Evolutionary conservation across 371 early-diverging fungal species (phyloP), one percentile per base, ranked within the genome.

Genomic region (Cokeromyces recurvatus): DNA sequence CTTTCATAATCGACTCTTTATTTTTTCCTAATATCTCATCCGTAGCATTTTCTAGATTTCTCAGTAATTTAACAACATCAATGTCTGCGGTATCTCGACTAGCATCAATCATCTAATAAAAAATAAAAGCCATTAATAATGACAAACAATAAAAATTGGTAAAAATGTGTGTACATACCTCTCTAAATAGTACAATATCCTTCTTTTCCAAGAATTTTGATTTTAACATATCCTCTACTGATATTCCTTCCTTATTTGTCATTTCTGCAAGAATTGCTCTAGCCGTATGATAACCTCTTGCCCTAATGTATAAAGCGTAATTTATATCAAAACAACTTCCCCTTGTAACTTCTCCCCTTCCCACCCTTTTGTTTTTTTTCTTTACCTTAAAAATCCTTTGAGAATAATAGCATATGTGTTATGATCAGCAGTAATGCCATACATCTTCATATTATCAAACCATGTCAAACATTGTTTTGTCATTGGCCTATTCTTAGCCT

Each of bases 371-470:
- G n/a, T n/a, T n/a, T 38, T 46, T 54, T 38, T 38, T 31, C 25
- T 3, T 41, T 82, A 85, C 86, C 65, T 79, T 48, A 88, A 59
- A 54, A 82, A 82, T 10, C 85, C 87, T 42, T 79, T 74, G 23
- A 86, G 69, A 35, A 92, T 62, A 23, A 90, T 75, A n/a, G 88
- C 90, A 72, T 78, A 93, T 16, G 90, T 87, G 23, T 72, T 70
- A 1, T 67, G 52, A 56, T 86, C 81, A 3, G 89, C 88, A 24
- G 64, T 61, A 23, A 89, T 53, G 11, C 59, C 59, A 50, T 72
- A 63, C 31, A 59, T 52, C 43, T 77, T 63, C 57, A 89, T 71
- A 4, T 68, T 48, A 46, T 81, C 78, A 50, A 86, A 89, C 93
- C 94, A 95, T 32, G 78, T 62, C 21, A 87, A 55, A 9, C 90